Conservation (phyloP, 352 stramenopile genomes). For the Pythium guiyangense region DNA sequence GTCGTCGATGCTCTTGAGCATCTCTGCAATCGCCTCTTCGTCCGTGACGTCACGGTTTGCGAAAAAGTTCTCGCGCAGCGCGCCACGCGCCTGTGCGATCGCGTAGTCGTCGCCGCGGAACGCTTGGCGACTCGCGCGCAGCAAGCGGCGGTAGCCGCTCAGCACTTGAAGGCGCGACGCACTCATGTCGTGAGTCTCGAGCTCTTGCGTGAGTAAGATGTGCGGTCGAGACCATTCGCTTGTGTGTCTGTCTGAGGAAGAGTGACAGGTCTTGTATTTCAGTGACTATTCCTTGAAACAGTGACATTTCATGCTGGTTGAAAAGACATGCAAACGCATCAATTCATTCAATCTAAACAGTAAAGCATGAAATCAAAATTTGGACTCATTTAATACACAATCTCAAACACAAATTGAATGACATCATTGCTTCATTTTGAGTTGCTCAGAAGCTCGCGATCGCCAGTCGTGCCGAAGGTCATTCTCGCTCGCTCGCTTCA, state of each 20-base stretch:
- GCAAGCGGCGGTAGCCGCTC: constrained; percentile 67
- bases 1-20: constrained; percentile 77
- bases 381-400: background rate
- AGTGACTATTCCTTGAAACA: background rate
- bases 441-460: too few species aligned
- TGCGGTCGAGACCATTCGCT: background rate
- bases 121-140: constrained; percentile 65
- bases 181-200: constrained; percentile 28
- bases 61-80: constrained; percentile 68
- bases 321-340: background rate
- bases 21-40: constrained; percentile 36
- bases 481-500: background rate
- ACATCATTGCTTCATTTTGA: constrained; percentile 10
- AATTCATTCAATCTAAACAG: background rate
- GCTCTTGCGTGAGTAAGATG: background rate
- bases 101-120: constrained; percentile 73
- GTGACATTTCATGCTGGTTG: background rate
- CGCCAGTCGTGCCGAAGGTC: too few species aligned
- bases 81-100: constrained; percentile 43
- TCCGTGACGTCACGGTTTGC: constrained; percentile 59
- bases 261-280: background rate
- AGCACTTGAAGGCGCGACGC: constrained; percentile 50
- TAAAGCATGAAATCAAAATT: too few species aligned
- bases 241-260: background rate
- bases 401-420: background rate